phyloP scores from a whole-genome alignment of 495 filamentous ascomycete species.

The Aspergillus wentii region DNA sequence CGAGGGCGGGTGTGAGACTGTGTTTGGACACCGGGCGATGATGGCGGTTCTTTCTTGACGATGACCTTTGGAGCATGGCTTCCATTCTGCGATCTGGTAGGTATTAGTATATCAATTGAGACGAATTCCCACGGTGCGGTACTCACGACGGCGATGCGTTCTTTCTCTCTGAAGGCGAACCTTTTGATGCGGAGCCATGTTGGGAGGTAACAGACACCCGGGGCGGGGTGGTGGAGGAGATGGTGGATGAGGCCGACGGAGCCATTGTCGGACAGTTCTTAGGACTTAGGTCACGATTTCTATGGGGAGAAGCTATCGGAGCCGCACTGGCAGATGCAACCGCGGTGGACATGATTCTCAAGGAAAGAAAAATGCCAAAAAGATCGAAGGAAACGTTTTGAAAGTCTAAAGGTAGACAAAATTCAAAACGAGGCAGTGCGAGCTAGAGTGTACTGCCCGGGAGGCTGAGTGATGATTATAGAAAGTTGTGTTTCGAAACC shows the following conservation, averaged over 20 bases:
- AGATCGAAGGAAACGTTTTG: too few species aligned
- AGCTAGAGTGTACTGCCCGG: too few species aligned
- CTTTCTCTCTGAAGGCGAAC: constrained; percentile 46
- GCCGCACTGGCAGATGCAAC: constrained; percentile 44
- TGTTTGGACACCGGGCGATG: constrained; percentile 68
- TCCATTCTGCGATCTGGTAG: constrained; percentile 34
- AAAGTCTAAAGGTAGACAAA: too few species aligned
- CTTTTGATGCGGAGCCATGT: constrained; percentile 36
- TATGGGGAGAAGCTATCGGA: constrained; percentile 43
- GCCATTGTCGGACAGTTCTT: constrained; percentile 40
- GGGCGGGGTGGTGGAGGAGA: constrained; percentile 32
- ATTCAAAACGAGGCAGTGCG: too few species aligned
- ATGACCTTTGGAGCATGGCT: constrained; percentile 68
- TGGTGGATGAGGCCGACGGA: constrained; percentile 24
- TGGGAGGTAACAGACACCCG: constrained; percentile 28
- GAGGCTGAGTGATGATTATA: too few species aligned
- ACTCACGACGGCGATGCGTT: constrained; percentile 54
- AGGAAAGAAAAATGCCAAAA: constrained; percentile 1
- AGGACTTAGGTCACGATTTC: constrained; percentile 45
- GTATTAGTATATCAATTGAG: too few species aligned
- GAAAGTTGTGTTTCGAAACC: too few species aligned
- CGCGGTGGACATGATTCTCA: constrained; percentile 45
- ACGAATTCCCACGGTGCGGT: too few species aligned
- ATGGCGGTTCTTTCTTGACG: constrained; percentile 93
- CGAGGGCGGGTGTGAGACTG: constrained; percentile 68